Evolutionary conservation across 2,329 filamentous ascomycete species (phyloP).

Genomic region (Cladosporium sp.): DNA sequence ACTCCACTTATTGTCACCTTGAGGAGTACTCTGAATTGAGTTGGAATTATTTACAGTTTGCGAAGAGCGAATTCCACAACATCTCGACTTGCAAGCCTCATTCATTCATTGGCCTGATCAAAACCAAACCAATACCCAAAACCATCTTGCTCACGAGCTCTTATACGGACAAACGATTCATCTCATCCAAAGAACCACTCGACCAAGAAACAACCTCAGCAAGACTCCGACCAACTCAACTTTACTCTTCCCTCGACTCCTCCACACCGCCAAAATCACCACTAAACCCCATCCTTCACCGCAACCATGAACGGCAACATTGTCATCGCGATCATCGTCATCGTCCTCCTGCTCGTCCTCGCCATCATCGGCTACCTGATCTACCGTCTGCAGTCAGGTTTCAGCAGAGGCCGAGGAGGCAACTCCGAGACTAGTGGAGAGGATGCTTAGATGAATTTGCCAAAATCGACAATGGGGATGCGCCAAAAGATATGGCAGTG

Average conservation of each 20-base stretch:
- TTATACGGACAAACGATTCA: too few relatives aligned
- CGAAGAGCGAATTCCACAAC: not conserved
- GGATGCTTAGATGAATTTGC: not conserved
- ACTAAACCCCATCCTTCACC: slow-evolving; percentile 2
- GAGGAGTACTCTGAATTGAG: not conserved
- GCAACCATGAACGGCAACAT: slow-evolving; percentile 48
- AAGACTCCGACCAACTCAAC: slow-evolving; percentile 10
- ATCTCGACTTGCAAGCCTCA: too few relatives aligned
- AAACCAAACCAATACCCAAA: too few relatives aligned
- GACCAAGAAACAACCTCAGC: too few relatives aligned
- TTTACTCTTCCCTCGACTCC: too few relatives aligned
- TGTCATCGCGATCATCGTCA: slow-evolving; percentile 50
- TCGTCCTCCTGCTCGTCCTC: slow-evolving; percentile 48
- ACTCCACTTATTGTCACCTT: too few relatives aligned
- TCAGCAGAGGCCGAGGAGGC: slow-evolving; percentile 24
- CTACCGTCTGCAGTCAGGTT: slow-evolving; percentile 44
- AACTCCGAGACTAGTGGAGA: slow-evolving; percentile 26
- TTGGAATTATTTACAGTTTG: not conserved
- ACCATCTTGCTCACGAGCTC: too few relatives aligned
- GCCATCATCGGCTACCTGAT: slow-evolving; percentile 45
- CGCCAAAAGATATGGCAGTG: too few relatives aligned
- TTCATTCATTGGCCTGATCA: too few relatives aligned
- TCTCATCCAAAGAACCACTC: too few relatives aligned
- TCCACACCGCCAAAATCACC: not conserved
- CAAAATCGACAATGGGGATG: too few relatives aligned